These are phyloP conservation scores for Bolboschoenoplectus hybrid DNA, from an alignment of 202 grass and related monocot genomes.

Conservation along the genomic window DNA sequence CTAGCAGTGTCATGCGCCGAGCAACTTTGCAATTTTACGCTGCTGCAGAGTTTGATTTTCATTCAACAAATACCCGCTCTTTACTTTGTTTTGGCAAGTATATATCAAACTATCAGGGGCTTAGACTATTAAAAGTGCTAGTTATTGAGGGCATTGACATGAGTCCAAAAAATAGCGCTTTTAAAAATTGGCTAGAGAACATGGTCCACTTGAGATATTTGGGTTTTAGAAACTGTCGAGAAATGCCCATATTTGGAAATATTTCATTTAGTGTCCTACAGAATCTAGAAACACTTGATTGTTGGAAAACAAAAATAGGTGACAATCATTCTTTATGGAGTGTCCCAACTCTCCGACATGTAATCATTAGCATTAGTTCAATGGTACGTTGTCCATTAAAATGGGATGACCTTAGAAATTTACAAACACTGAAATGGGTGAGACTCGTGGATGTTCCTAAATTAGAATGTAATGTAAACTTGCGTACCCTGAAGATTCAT, in stretches of 20 bases:
- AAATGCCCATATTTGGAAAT: not conserved
- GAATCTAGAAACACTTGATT: not conserved
- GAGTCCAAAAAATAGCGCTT: no score
- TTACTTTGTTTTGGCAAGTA: not conserved
- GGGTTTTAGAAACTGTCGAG: not conserved
- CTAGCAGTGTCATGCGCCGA: not conserved
- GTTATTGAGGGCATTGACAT: not conserved
- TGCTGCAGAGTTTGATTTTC: not conserved
- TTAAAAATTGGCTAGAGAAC: not conserved
- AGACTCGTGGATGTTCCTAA: not conserved
- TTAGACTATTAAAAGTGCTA: not conserved
- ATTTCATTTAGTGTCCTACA: not conserved
- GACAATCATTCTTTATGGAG: not conserved
- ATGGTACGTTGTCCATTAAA: not conserved
- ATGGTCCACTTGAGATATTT: not conserved
- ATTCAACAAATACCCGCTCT: not conserved
- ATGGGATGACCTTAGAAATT: not conserved
- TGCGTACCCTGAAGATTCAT: not conserved
- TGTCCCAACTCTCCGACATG: not conserved
- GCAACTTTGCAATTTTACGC: not conserved
- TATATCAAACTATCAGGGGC: not conserved
- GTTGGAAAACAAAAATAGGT: not conserved
- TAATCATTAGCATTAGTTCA: not conserved
- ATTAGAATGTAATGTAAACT: not conserved
- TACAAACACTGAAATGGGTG: not conserved